These are phyloP conservation scores for Sideroxylon spinosum DNA, from an alignment of 179 eudicot species.

Conservation along the genomic window DNA sequence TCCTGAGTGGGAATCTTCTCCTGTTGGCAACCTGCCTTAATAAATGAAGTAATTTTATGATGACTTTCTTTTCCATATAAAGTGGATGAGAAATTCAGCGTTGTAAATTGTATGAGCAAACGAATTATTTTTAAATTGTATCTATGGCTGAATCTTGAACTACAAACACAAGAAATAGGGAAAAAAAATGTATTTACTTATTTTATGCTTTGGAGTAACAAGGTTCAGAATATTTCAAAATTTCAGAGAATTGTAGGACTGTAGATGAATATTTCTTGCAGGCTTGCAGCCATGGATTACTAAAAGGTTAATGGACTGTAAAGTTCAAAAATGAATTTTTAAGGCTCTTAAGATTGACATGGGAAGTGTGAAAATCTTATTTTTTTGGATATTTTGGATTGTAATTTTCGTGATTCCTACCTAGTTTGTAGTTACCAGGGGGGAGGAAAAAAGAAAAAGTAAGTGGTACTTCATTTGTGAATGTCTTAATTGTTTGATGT, in stretches of 20 bases:
- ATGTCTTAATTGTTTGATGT: neutral
- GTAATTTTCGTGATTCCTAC: neutral
- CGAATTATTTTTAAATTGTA: too few species aligned
- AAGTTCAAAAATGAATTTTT: neutral
- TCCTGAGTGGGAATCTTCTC: too few species aligned
- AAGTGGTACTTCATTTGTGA: neutral
- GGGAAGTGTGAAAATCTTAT: neutral
- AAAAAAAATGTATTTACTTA: neutral
- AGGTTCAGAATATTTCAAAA: neutral
- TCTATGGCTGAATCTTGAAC: neutral
- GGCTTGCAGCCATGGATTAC: neutral
- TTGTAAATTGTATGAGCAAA: neutral
- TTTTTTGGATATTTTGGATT: constrained; percentile 7
- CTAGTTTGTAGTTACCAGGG: too few species aligned
- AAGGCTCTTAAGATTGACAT: neutral
- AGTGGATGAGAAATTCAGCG: neutral
- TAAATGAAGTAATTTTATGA: neutral
- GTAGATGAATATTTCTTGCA: neutral
- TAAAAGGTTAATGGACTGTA: neutral
- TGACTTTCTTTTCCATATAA: too few species aligned
- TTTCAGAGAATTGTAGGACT: neutral
- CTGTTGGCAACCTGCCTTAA: neutral
- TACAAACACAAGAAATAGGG: neutral
- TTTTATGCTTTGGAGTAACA: neutral
- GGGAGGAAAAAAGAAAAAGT: too few species aligned